Base-by-base conservation (phyloP, 2,329 filamentous ascomycete genomes). In the Colletotrichum destructivum region DNA sequence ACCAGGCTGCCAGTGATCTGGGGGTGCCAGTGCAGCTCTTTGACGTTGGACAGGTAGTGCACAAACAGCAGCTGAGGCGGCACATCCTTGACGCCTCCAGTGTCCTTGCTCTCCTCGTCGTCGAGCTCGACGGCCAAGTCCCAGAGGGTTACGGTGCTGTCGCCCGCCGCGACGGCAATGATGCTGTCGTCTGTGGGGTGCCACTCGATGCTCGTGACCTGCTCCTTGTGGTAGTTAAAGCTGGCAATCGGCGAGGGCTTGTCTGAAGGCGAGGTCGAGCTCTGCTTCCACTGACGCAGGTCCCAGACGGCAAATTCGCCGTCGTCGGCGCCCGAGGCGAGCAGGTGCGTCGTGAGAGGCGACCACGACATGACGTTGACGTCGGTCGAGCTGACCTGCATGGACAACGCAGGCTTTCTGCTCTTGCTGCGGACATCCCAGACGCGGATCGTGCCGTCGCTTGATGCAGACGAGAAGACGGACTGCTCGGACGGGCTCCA, bases 311-410 rank as follows among this genome's bases (percentile, higher is more conserved):
- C 95, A 94, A 96, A 98, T 64, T 92, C 91, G 47, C 96, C 96
- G 79, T 98, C 94, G 79, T 99, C 96, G 74, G 94, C 95, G 55
- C 96, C 96, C 0, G 95, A 95, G 1, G 96, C 96, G 46, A 99
- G 90, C 46, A 99, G 89, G 81, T 98, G 95, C 26, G 91, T 90
- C 0, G 95, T 98, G 82, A 95, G 92, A 55, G 89, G 90, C 47
- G 95, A 98, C 96, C 96, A 99, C 72, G 93, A 96, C 84, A 98
- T 93, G 73, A 99, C 96, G 80, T 99, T 99, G 79, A 98, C 94
- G 79, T 99, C 96, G 61, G 91, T 91, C 67, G 90, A 87, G 79
- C 93, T 96, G 75, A 96, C 92, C 79, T 94, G 90, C 69, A 98
- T 93, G 67, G 92, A 94, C 72, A 99, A 89, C 55, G 95, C 95